Percentiles rank a stretch among this genome's conserved stretches.
Conservation (phyloP, 2,329 filamentous ascomycete genomes). For the Fusarium oxysporum region DNA sequence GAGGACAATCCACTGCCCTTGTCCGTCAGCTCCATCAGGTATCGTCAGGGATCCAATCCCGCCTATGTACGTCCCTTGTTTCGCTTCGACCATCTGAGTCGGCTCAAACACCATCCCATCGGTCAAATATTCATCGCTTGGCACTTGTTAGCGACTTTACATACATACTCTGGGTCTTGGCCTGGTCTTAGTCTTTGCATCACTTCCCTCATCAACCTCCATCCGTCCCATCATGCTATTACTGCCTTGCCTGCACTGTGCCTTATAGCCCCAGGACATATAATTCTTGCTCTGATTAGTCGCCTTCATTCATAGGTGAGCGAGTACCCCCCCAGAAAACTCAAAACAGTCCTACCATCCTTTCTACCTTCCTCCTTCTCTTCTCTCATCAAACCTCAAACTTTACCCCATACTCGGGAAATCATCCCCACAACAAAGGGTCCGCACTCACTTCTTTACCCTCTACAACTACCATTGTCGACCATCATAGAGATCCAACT, state of each 20-base stretch:
- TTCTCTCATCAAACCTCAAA: slow-evolving; percentile 20
- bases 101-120: slow-evolving; percentile 44
- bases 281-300: slow-evolving; percentile 3
- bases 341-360: slow-evolving; percentile 3
- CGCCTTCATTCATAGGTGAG: slow-evolving; percentile 11
- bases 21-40: slow-evolving; percentile 36
- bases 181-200: slow-evolving; percentile 32
- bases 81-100: slow-evolving; percentile 40
- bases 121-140: slow-evolving; percentile 47
- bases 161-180: slow-evolving; percentile 25
- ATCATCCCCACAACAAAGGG: slow-evolving; percentile 40
- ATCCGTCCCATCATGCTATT: slow-evolving; percentile 2
- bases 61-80: slow-evolving; percentile 39
- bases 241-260: slow-evolving; percentile 9
- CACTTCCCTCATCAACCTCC: slow-evolving; percentile 11
- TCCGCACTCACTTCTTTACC: slow-evolving; percentile 28
- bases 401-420: slow-evolving; percentile 45
- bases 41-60: slow-evolving; percentile 42
- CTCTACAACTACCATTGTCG: slow-evolving; percentile 1
- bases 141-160: slow-evolving; percentile 35
- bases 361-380: slow-evolving; percentile 14
- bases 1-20: background rate
- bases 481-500: slow-evolving; percentile 5
- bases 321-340: slow-evolving; percentile 7
- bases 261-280: slow-evolving; percentile 19